Evolutionary conservation across 768 basidiomycete genomes (phyloP).

Genomic region (Paxillus ammoniavirescens): DNA sequence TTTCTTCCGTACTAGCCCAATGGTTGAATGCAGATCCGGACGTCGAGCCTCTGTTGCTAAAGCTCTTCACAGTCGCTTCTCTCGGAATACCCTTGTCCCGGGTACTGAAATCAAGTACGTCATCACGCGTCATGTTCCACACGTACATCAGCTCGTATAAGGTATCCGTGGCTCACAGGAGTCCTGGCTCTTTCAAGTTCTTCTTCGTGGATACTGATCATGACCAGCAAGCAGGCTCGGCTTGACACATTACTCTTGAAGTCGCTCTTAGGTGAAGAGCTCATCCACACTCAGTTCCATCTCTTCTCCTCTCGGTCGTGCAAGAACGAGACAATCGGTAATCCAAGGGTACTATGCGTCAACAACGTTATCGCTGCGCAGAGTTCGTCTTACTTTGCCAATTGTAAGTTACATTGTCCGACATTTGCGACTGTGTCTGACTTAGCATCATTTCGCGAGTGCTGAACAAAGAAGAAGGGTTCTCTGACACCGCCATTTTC

Average conservation of each 20-base stretch:
- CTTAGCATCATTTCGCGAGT: background rate
- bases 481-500: background rate
- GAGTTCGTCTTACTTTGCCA: conserved; percentile 15
- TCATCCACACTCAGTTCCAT: conserved; percentile 22
- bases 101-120: too few relatives aligned
- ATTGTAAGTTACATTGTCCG: conserved; percentile 7
- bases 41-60: too few relatives aligned
- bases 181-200: background rate
- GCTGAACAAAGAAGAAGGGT: background rate
- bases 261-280: conserved; percentile 8
- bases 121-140: background rate
- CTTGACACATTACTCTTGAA: conserved; percentile 1
- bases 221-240: conserved; percentile 3
- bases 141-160: background rate
- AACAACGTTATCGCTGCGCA: conserved; percentile 13
- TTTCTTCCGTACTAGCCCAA: too few relatives aligned
- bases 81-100: too few relatives aligned
- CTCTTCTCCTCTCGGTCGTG: conserved; percentile 16
- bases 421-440: background rate
- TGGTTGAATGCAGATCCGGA: too few relatives aligned
- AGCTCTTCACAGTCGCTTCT: too few relatives aligned
- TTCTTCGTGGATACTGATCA: conserved; percentile 1
- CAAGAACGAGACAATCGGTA: background rate
- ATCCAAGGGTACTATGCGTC: conserved; percentile 13
- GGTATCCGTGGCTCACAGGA: background rate